phyloP scores from a whole-genome alignment of 2,329 filamentous ascomycete species.

The Didymella glomerata region DNA sequence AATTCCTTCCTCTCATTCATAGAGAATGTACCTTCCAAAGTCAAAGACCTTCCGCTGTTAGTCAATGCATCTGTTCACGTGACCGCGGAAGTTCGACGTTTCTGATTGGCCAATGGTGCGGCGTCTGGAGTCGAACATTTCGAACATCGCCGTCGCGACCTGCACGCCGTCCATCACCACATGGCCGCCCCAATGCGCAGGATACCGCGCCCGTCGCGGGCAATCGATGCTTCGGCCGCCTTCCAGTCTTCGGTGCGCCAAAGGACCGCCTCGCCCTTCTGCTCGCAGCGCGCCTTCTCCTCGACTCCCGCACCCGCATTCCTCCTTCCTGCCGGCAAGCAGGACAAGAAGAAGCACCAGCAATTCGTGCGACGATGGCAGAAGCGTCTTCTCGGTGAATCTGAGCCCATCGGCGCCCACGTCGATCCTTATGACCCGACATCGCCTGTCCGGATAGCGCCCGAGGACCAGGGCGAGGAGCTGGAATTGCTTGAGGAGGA shows the following conservation, averaged over 20 bases:
- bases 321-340: constrained; percentile 38
- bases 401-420: constrained; percentile 48
- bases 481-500: constrained; percentile 45
- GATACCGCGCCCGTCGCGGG: constrained; percentile 48
- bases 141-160: constrained; percentile 19
- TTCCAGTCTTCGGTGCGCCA: constrained; percentile 28
- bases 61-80: background rate
- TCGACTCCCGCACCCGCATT: constrained; percentile 37
- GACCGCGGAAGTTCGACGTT: constrained; percentile 10
- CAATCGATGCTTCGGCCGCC: constrained; percentile 38
- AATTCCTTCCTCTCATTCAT: no score
- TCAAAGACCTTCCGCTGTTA: no score
- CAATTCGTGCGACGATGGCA: constrained; percentile 48
- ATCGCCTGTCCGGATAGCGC: constrained; percentile 47
- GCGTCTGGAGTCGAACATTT: constrained; percentile 31
- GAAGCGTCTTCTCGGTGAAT: constrained; percentile 48
- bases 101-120: constrained; percentile 35
- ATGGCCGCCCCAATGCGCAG: constrained; percentile 47
- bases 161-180: constrained; percentile 28
- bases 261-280: constrained; percentile 26
- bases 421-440: constrained; percentile 51
- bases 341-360: constrained; percentile 50
- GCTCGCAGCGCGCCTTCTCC: constrained; percentile 40
- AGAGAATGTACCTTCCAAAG: no score
- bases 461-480: constrained; percentile 48